Evolutionary conservation across 1,284 basidiomycete species (phyloP), one percentile per base, ranked within the genome.

Genomic region (Ceratobasidium sp.): DNA sequence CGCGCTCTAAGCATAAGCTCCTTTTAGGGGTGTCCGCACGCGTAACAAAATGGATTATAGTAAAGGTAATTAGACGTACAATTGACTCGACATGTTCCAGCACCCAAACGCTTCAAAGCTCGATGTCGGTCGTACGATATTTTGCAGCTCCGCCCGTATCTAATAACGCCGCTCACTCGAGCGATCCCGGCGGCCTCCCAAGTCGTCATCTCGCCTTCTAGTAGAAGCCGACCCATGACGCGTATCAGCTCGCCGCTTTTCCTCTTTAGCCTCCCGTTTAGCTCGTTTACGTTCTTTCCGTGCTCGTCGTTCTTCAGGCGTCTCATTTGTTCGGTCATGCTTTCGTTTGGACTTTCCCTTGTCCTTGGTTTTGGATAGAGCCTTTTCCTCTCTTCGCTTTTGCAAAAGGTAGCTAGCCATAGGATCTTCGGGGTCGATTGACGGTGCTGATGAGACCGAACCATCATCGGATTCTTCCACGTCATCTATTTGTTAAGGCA

Each of bases 351-450:
- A 88, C 27, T 76, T 81, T 60, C 84, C 82, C 79, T 88, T 88
- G 81, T 89, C 91, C 2, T 83, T 80, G 79, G 88, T 90, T 82
- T 89, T 89, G 66, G 84, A 80, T 1, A 86, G 88, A 17, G 36
- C 76, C 78, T 89, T 91, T 80, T 90, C 88, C 80, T 93, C 91
- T 80, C 86, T 88, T 78, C 90, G 86, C 81, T 92, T 86, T 19
- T 89, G 86, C 59, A 93, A 83, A 22, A 97, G 85, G 82, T 95
- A 99, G 76, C 95, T 94, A 22, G 93, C 90, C 98, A 99, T 99
- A 0, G 98, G 98, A 83, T 99, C 98, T 80, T 99, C 96, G 4
- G 94, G 93, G 82, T 99, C 97, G 74, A 97, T 92, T 4, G 89
- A 87, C 62, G 90, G 89, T 19, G 86, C 88, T 19, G 91, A 89